Base-by-base conservation (phyloP, 1,284 basidiomycete genomes). In the Xanthoconium separans region DNA sequence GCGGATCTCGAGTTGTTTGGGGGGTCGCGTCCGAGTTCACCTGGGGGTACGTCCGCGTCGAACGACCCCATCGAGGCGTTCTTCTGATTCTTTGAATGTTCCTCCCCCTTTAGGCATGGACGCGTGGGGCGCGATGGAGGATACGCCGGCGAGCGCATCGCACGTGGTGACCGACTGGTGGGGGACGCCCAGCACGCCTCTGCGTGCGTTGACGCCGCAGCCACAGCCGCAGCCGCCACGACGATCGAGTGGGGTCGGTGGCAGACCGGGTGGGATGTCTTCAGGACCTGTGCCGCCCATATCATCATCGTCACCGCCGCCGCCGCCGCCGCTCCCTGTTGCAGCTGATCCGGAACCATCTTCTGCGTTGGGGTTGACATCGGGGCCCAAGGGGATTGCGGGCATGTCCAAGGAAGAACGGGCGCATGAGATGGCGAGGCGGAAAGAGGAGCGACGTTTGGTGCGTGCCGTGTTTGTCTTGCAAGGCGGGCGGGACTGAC, bases 371-470 rank as follows among this genome's bases (percentile, higher is more conserved):
- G 22, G 22, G 22, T 2, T 22, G 22, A 22, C 22, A 22, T 27
- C 27, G 6, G 6, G 27, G 27, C 16, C 52, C 0, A 69, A 56
- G 51, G 53, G 49, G 22, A 55, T 56, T 20, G 68, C 65, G 3
- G 69, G 75, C 6, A 77, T 93, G 78, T 81, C 82, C 36, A 95
- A 93, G 68, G 93, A 95, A 70, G 93, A 94, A 59, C 94, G 89
- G 71, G 90, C 90, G 0, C 84, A 83, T 27, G 93, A 96, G 75
- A 91, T 95, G 85, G 89, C 89, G 13, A 78, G 90, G 57, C 76
- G 93, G 57, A 88, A 93, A 64, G 93, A 95, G 69, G 93, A 95
- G 70, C 76, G 93, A 46, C 93, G 89, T 70, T 81, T 88, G 77
- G 89, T 89, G 49, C 33, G 81, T 61, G 6, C 33, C 33, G 81